Evolutionary conservation across 495 filamentous ascomycete genomes (phyloP).

Genomic region (Daldinia decipiens): DNA sequence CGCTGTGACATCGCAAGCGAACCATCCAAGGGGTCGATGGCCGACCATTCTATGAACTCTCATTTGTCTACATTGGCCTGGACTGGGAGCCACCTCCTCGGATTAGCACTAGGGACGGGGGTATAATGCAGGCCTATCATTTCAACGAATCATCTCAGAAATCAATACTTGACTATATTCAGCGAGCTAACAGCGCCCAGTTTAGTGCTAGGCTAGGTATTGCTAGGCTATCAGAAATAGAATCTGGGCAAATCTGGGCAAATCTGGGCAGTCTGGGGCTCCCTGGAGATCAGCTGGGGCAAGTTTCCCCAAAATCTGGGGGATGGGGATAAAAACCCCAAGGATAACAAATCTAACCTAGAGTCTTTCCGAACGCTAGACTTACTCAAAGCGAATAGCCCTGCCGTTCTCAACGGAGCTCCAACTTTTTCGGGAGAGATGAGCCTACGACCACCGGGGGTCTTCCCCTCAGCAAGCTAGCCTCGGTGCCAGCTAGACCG

Average conservation of each 20-base stretch:
- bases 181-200: slow-evolving; percentile 16
- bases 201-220: slow-evolving; percentile 28
- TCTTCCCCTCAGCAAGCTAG: slow-evolving; percentile 36
- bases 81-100: slow-evolving; percentile 29
- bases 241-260: slow-evolving; percentile 28
- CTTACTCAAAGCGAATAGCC: slow-evolving; percentile 14
- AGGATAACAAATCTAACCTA: slow-evolving; percentile 13
- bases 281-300: slow-evolving; percentile 19
- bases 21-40: slow-evolving; percentile 25
- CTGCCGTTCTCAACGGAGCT: slow-evolving; percentile 24
- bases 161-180: slow-evolving; percentile 20
- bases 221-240: slow-evolving; percentile 12
- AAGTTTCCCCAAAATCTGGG: slow-evolving; percentile 40
- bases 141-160: slow-evolving; percentile 26
- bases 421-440: slow-evolving; percentile 31
- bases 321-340: slow-evolving; percentile 34
- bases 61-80: slow-evolving; percentile 27
- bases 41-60: slow-evolving; percentile 21
- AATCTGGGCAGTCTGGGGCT: slow-evolving; percentile 32
- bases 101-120: slow-evolving; percentile 25
- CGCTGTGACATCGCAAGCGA: slow-evolving; percentile 34
- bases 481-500: slow-evolving; percentile 35
- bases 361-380: slow-evolving; percentile 1
- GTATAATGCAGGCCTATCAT: slow-evolving; percentile 21
- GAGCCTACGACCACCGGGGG: slow-evolving; percentile 17